These are phyloP conservation scores for Leccinellum luteum DNA, from an alignment of 768 basidiomycete species.

Conservation along the genomic window DNA sequence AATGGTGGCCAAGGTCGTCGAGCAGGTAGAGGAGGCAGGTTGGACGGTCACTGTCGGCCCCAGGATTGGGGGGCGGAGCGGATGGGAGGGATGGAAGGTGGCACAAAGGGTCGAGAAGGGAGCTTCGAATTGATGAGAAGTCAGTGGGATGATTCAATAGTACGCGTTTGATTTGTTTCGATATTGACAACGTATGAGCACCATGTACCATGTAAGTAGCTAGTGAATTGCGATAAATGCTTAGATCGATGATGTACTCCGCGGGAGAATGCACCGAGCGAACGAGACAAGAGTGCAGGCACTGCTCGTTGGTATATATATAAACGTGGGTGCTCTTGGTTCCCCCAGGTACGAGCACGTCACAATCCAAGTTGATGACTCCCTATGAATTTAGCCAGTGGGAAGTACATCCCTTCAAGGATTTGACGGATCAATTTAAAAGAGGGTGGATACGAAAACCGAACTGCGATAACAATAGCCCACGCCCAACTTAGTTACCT, in stretches of 20 bases:
- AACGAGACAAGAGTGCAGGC: too few species aligned
- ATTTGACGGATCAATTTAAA: too few species aligned
- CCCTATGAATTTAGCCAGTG: not conserved
- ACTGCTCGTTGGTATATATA: not conserved
- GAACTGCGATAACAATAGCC: too few species aligned
- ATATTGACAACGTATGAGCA: not conserved
- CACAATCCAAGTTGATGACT: too few species aligned
- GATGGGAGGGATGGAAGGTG: slow-evolving; percentile 43
- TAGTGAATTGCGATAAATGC: not conserved
- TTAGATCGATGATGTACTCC: not conserved
- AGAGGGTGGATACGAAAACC: too few species aligned
- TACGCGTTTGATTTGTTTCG: not conserved
- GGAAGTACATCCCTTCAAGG: not conserved
- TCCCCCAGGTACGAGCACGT: not conserved
- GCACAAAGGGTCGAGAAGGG: slow-evolving; percentile 23
- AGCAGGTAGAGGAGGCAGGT: slow-evolving; percentile 26
- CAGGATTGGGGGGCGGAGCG: slow-evolving; percentile 41
- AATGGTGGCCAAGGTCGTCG: slow-evolving; percentile 43
- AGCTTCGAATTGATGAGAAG: not conserved
- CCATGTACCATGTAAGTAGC: too few species aligned
- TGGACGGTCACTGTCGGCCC: slow-evolving; percentile 16
- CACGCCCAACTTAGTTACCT: too few species aligned
- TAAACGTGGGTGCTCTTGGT: not conserved
- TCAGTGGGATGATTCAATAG: too few species aligned
- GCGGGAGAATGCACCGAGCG: too few species aligned